Conservation (phyloP, 768 basidiomycete species). For the Auriscalpium vulgare region DNA sequence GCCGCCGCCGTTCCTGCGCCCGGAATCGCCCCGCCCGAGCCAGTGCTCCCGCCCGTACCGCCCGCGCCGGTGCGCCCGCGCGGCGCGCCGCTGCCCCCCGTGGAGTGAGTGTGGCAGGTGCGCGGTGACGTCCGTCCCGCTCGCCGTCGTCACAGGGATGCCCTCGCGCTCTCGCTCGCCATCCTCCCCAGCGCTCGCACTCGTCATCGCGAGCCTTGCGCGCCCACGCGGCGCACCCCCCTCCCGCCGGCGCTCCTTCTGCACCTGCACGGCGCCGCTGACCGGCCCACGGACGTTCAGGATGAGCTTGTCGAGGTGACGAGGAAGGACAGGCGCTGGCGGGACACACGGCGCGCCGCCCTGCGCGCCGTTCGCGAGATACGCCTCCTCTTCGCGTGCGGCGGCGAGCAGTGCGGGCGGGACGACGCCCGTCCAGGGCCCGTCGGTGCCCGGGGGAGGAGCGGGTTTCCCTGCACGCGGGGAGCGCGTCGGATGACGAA, state of each 20-base stretch:
- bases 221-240: slow-evolving; percentile 2
- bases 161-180: slow-evolving; percentile 10
- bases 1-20: neutral
- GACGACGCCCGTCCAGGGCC: slow-evolving; percentile 70
- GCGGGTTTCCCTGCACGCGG: neutral
- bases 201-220: slow-evolving; percentile 6
- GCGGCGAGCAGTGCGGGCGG: slow-evolving; percentile 74
- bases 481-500: neutral
- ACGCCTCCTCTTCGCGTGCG: slow-evolving; percentile 77
- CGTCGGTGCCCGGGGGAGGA: slow-evolving; percentile 20
- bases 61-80: slow-evolving; percentile 15
- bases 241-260: slow-evolving; percentile 10
- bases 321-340: slow-evolving; percentile 78
- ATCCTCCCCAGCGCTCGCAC: neutral
- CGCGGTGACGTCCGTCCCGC: slow-evolving; percentile 23
- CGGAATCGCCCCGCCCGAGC: slow-evolving; percentile 1
- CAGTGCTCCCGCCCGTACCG: neutral
- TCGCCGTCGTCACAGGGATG: slow-evolving; percentile 25
- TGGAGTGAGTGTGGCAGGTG: neutral
- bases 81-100: neutral
- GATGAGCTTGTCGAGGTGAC: slow-evolving; percentile 91
- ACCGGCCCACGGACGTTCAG: slow-evolving; percentile 44
- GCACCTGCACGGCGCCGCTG: slow-evolving; percentile 17
- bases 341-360: slow-evolving; percentile 74
- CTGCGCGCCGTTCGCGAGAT: slow-evolving; percentile 32